Conservation (phyloP, 2,329 filamentous ascomycete genomes). For the Neophaeococcomyces aloes region DNA sequence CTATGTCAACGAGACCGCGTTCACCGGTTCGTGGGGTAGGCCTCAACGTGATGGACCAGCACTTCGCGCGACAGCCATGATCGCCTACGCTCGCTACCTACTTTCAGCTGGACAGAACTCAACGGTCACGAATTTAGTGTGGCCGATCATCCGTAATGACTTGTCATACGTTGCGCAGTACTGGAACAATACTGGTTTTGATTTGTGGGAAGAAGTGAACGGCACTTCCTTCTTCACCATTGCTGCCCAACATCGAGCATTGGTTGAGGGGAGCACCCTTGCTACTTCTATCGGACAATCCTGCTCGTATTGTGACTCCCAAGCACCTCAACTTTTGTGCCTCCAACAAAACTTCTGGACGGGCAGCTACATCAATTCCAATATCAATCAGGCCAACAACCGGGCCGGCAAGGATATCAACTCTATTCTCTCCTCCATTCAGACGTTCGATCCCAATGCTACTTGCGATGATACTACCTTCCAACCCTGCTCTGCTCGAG, state of each 20-base stretch:
- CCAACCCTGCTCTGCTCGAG: slow-evolving; percentile 25
- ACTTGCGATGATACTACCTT: slow-evolving; percentile 56
- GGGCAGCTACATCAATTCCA: slow-evolving; percentile 55
- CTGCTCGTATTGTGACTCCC: slow-evolving; percentile 48
- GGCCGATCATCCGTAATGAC: slow-evolving; percentile 67
- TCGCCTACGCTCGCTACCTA: slow-evolving; percentile 9
- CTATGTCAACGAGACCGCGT: slow-evolving; percentile 51
- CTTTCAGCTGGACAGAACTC: slow-evolving; percentile 8
- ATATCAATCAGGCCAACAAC: slow-evolving; percentile 53
- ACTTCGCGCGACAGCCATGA: slow-evolving; percentile 6
- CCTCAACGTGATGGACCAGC: slow-evolving; percentile 49
- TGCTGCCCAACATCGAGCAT: slow-evolving; percentile 54
- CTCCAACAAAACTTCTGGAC: slow-evolving; percentile 67
- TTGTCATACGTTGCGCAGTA: slow-evolving; percentile 63
- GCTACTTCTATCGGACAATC: slow-evolving; percentile 52
- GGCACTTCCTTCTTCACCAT: slow-evolving; percentile 71
- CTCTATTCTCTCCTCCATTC: slow-evolving; percentile 55
- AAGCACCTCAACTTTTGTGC: slow-evolving; percentile 62
- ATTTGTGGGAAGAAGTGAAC: slow-evolving; percentile 45
- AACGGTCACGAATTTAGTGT: slow-evolving; percentile 26
- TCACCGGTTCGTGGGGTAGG: slow-evolving; percentile 54
- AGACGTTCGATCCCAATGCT: slow-evolving; percentile 57
- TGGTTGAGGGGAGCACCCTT: slow-evolving; percentile 49
- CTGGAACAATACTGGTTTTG: slow-evolving; percentile 40
- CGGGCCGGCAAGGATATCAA: slow-evolving; percentile 63